Evolutionary conservation across 257 asterid species (phyloP).

Genomic region (Plectranthus barbatus): DNA sequence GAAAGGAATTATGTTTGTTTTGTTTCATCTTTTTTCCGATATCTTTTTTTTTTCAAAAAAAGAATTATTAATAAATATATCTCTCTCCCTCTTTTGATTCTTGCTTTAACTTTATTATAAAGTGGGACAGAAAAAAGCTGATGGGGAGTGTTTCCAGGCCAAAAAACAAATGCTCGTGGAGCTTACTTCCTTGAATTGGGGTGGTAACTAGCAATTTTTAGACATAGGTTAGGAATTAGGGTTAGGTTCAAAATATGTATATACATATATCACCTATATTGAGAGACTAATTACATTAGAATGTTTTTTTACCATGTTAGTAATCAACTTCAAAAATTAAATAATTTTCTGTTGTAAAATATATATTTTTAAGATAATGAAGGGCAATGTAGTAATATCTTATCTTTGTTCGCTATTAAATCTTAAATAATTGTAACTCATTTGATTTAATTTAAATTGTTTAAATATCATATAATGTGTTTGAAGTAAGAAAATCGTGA

Average conservation of each 20-base stretch:
- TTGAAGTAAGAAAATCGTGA: too few relatives aligned
- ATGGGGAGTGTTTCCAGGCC: slow-evolving; percentile 62
- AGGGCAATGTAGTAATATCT: too few relatives aligned
- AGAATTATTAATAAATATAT: slow-evolving; percentile 1
- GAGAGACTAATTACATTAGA: too few relatives aligned
- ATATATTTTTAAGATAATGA: too few relatives aligned
- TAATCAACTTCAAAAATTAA: too few relatives aligned
- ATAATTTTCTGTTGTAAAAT: too few relatives aligned
- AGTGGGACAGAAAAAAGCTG: slow-evolving; percentile 59
- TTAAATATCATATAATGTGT: too few relatives aligned
- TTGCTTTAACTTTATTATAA: slow-evolving; percentile 56
- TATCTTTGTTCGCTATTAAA: too few relatives aligned
- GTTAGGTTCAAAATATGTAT: background rate
- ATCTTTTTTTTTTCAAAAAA: background rate
- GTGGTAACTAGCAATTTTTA: slow-evolving; percentile 19
- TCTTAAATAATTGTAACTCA: too few relatives aligned
- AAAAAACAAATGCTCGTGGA: slow-evolving; percentile 37
- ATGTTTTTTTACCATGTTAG: too few relatives aligned
- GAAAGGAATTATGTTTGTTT: slow-evolving; percentile 20
- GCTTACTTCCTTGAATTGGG: slow-evolving; percentile 41
- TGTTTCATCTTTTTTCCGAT: background rate
- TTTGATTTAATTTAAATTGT: too few relatives aligned
- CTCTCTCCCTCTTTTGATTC: slow-evolving; percentile 25
- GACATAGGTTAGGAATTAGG: slow-evolving; percentile 15
- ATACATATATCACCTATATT: background rate